These are phyloP conservation scores for Primulina huaijiensis DNA, from an alignment of 257 asterid species.

Conservation along the genomic window DNA sequence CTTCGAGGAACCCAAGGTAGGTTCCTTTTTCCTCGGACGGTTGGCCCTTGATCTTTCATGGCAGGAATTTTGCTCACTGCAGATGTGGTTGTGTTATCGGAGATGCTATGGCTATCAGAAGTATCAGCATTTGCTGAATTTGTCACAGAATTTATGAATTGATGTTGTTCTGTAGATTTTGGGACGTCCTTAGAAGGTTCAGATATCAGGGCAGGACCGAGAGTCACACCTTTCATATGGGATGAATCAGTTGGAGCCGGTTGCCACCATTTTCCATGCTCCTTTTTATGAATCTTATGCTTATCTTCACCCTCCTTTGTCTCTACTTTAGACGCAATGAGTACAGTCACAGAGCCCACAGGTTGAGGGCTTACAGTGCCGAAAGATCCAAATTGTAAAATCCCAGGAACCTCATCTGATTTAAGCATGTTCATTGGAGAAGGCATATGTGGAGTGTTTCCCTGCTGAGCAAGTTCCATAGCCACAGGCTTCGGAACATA, in stretches of 20 bases:
- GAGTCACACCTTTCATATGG: slow-evolving; percentile 27
- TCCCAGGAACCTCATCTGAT: slow-evolving; percentile 38
- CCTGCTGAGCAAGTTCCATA: slow-evolving; percentile 85
- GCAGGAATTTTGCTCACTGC: slow-evolving; percentile 33
- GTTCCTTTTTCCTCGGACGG: slow-evolving; percentile 63
- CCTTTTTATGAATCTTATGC: slow-evolving; percentile 55
- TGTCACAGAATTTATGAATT: slow-evolving; percentile 32
- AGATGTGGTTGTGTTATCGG: slow-evolving; percentile 26
- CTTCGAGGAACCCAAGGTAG: slow-evolving; percentile 41
- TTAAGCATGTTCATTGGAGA: slow-evolving; percentile 35
- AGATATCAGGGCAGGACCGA: slow-evolving; percentile 34
- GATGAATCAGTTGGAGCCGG: slow-evolving; percentile 46
- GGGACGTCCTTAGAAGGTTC: slow-evolving; percentile 38
- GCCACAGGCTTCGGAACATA: slow-evolving; percentile 93
- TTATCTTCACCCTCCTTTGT: slow-evolving; percentile 41
- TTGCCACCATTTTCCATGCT: slow-evolving; percentile 61
- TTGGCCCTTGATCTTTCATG: slow-evolving; percentile 49
- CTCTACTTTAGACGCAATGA: slow-evolving; percentile 32
- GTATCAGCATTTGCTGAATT: slow-evolving; percentile 32
- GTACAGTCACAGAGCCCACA: slow-evolving; percentile 31
- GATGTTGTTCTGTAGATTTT: slow-evolving; percentile 31
- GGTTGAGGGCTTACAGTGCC: slow-evolving; percentile 31
- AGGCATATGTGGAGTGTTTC: slow-evolving; percentile 34
- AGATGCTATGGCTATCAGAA: slow-evolving; percentile 27
- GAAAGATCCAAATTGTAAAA: slow-evolving; percentile 34